These are phyloP conservation scores for Sapria himalayana DNA, from an alignment of 345 rosid species.

Conservation along the genomic window DNA sequence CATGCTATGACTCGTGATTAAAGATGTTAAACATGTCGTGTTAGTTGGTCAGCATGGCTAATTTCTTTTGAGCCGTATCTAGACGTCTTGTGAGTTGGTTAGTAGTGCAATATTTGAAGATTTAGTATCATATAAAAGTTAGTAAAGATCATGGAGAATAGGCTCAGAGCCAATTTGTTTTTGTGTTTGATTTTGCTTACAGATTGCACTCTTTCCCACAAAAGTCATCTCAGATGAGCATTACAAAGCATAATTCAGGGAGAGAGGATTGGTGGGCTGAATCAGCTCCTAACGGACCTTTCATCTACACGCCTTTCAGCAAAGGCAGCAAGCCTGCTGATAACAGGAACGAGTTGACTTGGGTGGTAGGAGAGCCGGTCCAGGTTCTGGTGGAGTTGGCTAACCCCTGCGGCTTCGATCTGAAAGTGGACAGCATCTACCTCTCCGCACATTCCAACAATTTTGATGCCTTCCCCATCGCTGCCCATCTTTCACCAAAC, in stretches of 20 bases:
- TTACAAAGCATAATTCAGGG: conserved; percentile 63
- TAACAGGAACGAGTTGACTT: conserved; percentile 65
- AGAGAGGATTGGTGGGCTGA: conserved; percentile 98
- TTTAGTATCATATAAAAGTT: too few species aligned
- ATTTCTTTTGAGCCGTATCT: too few species aligned
- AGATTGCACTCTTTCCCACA: conserved; percentile 82
- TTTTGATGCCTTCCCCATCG: conserved; percentile 85
- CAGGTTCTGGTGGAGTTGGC: conserved; percentile 98
- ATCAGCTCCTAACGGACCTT: conserved; percentile 94
- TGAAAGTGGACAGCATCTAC: conserved; percentile 84
- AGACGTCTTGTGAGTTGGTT: too few species aligned
- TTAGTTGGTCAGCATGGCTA: too few species aligned
- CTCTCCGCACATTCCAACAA: conserved; percentile 71
- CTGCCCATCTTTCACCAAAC: conserved; percentile 75
- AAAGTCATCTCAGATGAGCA: conserved; percentile 61
- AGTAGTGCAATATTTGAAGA: too few species aligned
- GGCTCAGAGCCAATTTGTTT: neutral
- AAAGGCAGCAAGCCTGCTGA: conserved; percentile 61
- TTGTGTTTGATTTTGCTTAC: conserved; percentile 9
- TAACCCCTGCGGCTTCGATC: conserved; percentile 88
- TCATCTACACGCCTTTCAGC: conserved; percentile 95
- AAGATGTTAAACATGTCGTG: neutral
- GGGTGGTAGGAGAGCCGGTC: conserved; percentile 96
- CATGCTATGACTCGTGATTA: too few species aligned
- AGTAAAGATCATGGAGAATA: neutral